Base-by-base conservation (phyloP, 768 basidiomycete species). In the Panus rudis region DNA sequence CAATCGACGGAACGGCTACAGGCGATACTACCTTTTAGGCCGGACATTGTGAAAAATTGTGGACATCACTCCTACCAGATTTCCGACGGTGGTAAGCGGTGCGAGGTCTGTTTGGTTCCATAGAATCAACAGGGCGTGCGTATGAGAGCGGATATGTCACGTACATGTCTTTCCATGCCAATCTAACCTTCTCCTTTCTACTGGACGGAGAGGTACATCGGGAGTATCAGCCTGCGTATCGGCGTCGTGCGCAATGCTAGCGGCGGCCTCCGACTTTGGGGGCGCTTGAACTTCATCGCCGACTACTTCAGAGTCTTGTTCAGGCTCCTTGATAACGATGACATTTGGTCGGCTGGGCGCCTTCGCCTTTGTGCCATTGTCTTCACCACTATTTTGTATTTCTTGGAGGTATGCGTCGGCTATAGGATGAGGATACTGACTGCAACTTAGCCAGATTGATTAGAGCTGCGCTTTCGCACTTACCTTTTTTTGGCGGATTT, bases 71-170 rank as follows among this genome's bases (percentile, higher is more conserved):
- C 76, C 35, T 58, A 91, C 92, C 59, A 98, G 63, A 56, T 99
- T 98, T 12, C 94, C 94, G 28, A 93, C 92, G 0, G 94, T 98
- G 1, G 94, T 97, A 16, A 98, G 64, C 2, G 94, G 94, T 3
- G 81, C 81, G 5, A 84, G 68, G 58, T 84, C 75, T 77, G 41
- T 8, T 8, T 20, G 16, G n/a, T n/a, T 30, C 28, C 10, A n/a
- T 30, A n/a, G 10, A 30, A 30, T 10, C 28, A n/a, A 30, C 10
- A 10, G 28, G 10, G 28, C n/a, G 10, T 30, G 10, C 10, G n/a
- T 10, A 10, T 30, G 28, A 30, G 28, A 30, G n/a, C 10, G 10
- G 28, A 30, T n/a, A n/a, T 30, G n/a, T 17, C 35, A 62, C 81
- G 34, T 54, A 89, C 88, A 98, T 1, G 87, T 84, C 62, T 89